These are phyloP conservation scores for Chlamydomonas schloesseri DNA, from an alignment of 139 green algal genomes.

Conservation along the genomic window DNA sequence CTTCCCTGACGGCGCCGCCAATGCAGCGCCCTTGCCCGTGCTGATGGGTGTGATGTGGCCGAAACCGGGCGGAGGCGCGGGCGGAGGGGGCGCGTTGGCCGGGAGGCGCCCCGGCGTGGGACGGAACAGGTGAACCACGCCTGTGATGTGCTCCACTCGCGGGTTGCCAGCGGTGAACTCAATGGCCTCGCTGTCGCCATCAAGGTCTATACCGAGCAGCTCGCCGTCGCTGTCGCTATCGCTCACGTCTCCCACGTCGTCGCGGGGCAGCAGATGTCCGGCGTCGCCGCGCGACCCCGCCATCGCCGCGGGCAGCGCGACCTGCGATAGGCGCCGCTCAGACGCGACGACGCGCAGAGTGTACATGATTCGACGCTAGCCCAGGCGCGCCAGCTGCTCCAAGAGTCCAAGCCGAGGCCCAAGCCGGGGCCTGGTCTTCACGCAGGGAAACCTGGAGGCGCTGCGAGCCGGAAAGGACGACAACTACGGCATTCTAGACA, in stretches of 20 bases:
- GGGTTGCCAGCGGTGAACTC: slow-evolving; percentile 90
- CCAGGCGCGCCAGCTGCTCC: background rate
- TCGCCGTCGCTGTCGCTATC: slow-evolving; percentile 16
- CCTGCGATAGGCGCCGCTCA: slow-evolving; percentile 3
- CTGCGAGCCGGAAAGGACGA: no score
- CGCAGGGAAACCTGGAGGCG: no score
- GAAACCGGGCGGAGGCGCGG: background rate
- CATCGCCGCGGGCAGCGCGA: background rate
- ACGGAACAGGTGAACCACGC: slow-evolving; percentile 87
- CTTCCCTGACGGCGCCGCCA: background rate
- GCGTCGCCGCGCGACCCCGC: background rate
- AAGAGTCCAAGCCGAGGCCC: no score
- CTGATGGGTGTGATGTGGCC: background rate
- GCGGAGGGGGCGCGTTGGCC: background rate
- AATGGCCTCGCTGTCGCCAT: slow-evolving; percentile 41
- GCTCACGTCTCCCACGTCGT: background rate
- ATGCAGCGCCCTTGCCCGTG: background rate
- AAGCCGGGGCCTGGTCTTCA: no score
- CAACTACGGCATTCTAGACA: no score
- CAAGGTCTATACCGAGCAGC: slow-evolving; percentile 14
- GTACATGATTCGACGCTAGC: slow-evolving; percentile 6
- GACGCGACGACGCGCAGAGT: slow-evolving; percentile 11
- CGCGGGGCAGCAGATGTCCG: background rate
- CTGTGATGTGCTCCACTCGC: slow-evolving; percentile 89
- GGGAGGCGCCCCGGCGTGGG: slow-evolving; percentile 14